Evolutionary conservation across 2,329 filamentous ascomycete species (phyloP), one percentile per base, ranked within the genome.

Genomic region (Beauveria bassiana): DNA sequence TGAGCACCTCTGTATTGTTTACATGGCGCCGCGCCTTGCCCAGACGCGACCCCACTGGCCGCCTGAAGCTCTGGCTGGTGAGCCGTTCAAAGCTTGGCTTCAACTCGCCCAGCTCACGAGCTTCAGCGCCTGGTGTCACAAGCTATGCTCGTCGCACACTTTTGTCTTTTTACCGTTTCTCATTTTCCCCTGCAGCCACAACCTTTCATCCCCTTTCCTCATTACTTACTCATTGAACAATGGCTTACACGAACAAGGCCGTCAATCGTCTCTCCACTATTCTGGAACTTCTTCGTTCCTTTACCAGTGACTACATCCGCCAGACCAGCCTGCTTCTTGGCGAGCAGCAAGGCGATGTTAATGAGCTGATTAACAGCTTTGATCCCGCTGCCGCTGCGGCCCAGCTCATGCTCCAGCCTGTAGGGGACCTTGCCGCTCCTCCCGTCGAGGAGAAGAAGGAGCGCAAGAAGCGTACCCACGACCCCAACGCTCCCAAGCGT

Each of bases 401-500:
- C 61, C 74, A 76, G 67, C 72, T 80, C 56, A 75, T 79, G n/a
- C 73, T 76, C 57, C 34, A 38, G 5, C 71, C 78, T 22, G 65
- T 74, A 57, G 67, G 73, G 47, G 68, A 75, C 59, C 67, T 72
- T 16, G 57, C 20, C 38, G 75, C 74, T 14, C 80, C 81, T 26
- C 77, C 75, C 1, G 82, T 79, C 10, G 83, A 86, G 70, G 85
- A 86, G 73, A 89, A 91, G 83, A 92, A 92, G 82, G 92, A 95
- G 82, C 88, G 90, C 75, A 93, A 95, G 83, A 93, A 93, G 81
- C 85, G 87, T 64, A 86, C 86, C 47, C 87, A 90, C 70, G 93
- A 98, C 73, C 93, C 93, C 67, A 96, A 96, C 74, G 93, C 93
- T 7, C 93, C 93, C 63, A 98, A 97, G 84, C 87, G 93, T 56